Evolutionary conservation across 306 rosid genomes (phyloP).

Genomic region (Prunus mira): DNA sequence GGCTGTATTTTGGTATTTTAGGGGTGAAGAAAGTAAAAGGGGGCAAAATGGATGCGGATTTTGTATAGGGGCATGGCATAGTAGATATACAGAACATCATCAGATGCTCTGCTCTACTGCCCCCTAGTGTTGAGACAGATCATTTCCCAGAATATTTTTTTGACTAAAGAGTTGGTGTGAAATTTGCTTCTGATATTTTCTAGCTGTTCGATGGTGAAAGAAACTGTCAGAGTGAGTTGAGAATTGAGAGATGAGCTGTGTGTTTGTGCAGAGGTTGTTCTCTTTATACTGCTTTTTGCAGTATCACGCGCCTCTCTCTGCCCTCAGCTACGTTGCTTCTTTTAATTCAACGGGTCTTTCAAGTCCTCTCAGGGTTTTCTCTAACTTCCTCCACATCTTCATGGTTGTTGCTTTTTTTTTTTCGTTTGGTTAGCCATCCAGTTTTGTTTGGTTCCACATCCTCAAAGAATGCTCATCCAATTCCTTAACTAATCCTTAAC

Average conservation of each 20-base stretch:
- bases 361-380: neutral
- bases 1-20: too few relatives aligned
- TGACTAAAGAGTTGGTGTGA: constrained; percentile 28
- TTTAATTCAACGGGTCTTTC: neutral
- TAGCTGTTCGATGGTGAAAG: constrained; percentile 31
- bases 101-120: constrained; percentile 34
- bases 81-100: constrained; percentile 16
- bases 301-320: constrained; percentile 45
- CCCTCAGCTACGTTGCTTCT: constrained; percentile 9
- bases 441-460: too few relatives aligned
- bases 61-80: too few relatives aligned
- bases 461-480: too few relatives aligned
- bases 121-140: constrained; percentile 22
- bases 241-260: neutral
- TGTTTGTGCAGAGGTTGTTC: neutral
- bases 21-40: too few relatives aligned
- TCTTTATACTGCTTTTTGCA: constrained; percentile 25
- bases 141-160: constrained; percentile 21
- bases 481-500: too few relatives aligned
- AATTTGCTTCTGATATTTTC: constrained; percentile 12
- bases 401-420: too few relatives aligned
- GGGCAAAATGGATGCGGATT: too few relatives aligned
- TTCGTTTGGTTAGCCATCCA: too few relatives aligned
- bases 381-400: too few relatives aligned
- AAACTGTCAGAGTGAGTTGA: constrained; percentile 30